Percentiles rank a stretch among this genome's conserved stretches.
phyloP scores from a whole-genome alignment of 2,329 filamentous ascomycete genomes.

The Diaporthe nobilis region DNA sequence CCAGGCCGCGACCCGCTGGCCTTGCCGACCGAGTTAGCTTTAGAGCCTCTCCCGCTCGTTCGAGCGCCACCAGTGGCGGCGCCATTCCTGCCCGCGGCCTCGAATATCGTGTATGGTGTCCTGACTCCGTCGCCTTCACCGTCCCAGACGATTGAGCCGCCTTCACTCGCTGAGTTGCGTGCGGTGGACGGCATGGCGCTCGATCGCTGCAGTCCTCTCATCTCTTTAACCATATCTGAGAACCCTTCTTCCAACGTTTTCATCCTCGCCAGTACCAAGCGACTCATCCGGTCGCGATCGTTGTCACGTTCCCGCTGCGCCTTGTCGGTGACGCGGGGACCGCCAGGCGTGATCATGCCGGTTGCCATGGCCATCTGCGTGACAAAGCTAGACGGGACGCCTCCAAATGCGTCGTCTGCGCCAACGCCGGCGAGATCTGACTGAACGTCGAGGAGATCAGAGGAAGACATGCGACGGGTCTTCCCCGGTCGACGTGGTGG shows the following conservation, averaged over 20 bases:
- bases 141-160: constrained; percentile 37
- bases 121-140: constrained; percentile 28
- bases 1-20: constrained; percentile 50
- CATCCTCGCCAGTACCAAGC: constrained; percentile 90
- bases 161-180: constrained; percentile 61
- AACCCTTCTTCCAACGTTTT: constrained; percentile 94
- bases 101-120: constrained; percentile 47
- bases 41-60: constrained; percentile 46
- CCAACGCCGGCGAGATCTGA: constrained; percentile 77
- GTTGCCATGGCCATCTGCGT: constrained; percentile 84
- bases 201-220: constrained; percentile 73
- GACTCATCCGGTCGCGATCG: constrained; percentile 78
- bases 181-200: constrained; percentile 58
- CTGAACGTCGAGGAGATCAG: constrained; percentile 71
- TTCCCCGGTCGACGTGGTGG: constrained; percentile 54
- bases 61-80: constrained; percentile 44
- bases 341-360: constrained; percentile 69
- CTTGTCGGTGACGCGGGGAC: constrained; percentile 52
- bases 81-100: constrained; percentile 53
- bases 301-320: constrained; percentile 53
- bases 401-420: constrained; percentile 72
- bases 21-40: constrained; percentile 44
- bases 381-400: constrained; percentile 81
- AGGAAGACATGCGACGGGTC: constrained; percentile 68
- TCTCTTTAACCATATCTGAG: constrained; percentile 85